Percentiles rank a stretch among this genome's conserved stretches.
Evolutionary conservation across 148 eudicot genomes (phyloP).

Genomic region (Rhododendron ferrugineum): DNA sequence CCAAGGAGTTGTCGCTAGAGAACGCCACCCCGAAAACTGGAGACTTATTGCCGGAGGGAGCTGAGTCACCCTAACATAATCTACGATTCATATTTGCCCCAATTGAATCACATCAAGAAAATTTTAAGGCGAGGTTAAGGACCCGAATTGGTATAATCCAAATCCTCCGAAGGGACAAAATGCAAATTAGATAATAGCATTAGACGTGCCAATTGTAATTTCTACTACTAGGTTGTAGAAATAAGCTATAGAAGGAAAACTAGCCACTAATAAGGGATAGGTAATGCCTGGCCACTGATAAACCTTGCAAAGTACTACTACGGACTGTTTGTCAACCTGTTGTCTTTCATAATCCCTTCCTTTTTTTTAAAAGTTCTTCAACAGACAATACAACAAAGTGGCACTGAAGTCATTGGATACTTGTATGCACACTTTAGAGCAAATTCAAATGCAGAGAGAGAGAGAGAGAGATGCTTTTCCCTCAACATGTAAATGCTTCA

Average conservation of each 20-base stretch:
- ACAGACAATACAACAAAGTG: not conserved
- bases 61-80: not conserved
- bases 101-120: not conserved
- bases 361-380: not conserved
- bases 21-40: no score
- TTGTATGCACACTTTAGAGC: not conserved
- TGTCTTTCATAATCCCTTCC: not conserved
- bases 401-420: slow-evolving; percentile 4
- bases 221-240: not conserved
- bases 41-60: no score
- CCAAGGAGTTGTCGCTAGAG: no score
- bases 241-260: not conserved
- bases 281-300: not conserved
- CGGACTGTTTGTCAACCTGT: not conserved
- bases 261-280: not conserved
- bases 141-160: not conserved
- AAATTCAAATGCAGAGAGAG: not conserved
- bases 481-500: not conserved
- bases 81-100: not conserved
- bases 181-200: no score
- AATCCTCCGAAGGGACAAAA: not conserved
- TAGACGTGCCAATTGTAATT: no score
- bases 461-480: not conserved
- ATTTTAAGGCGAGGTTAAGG: not conserved
- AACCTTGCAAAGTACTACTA: not conserved